Evolutionary conservation across 2,329 filamentous ascomycete genomes (phyloP), one percentile per base, ranked within the genome.

Genomic region (Penicillium nordicum): DNA sequence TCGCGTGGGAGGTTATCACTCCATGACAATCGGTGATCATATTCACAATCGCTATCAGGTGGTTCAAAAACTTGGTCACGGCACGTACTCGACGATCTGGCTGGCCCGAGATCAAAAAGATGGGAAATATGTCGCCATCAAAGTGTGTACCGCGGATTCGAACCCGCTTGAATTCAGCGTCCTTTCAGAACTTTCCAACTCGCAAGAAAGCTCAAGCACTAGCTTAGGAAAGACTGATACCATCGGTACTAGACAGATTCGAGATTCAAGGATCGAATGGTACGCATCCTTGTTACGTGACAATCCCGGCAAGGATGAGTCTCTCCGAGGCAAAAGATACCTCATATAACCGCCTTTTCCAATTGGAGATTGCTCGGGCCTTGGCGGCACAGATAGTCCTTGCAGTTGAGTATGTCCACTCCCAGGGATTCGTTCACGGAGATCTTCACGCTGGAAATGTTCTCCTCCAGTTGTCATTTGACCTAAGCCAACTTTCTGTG

Each of bases 11-110:
- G 69, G 66, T 48, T 71, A 71, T 64, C 65, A 71, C 45, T 63
- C 63, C 16, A 54, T 73, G 10, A 41, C 55, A 49, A 71, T 73
- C 50, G 64, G 65, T 16, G 67, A 72, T 60, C 42, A 44, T 9
- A 64, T 71, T 50, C 60, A 67, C 21, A n/a, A 50, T 61, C 65
- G 72, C 6, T 78, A 77, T 59, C 67, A 69, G 9, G 62, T 78
- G 10, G 60, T 76, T 8, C 71, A 76, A 3, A 78, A 78, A 60
- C 69, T 78, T 3, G 74, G 75, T 0, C 72, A 72, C 58, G 74
- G 75, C 25, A 62, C 67, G 3, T 73, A 67, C 50, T 78, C 72
- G 9, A 77, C 65, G 0, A 63, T 53, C 14, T 68, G 67, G 69
- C 62, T 72, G 38, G 65, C 67, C 40, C 59, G 54, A 37, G 67